Evolutionary conservation across 768 basidiomycete species (phyloP).

Genomic region (Pleurotus cornucopiae): DNA sequence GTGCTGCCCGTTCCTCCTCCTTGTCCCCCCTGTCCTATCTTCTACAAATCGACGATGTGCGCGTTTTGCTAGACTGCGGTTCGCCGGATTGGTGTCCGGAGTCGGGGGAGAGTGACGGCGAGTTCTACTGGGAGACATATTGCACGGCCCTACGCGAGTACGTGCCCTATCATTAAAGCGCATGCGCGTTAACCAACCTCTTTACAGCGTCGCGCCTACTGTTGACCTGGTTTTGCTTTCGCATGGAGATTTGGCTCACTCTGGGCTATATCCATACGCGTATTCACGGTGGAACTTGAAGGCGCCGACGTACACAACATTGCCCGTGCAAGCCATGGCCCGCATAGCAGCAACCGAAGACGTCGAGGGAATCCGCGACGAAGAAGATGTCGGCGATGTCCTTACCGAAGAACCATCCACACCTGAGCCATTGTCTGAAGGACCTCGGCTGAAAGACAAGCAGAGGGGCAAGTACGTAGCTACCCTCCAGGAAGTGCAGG

Average conservation of each 20-base stretch:
- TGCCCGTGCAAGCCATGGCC: constrained; percentile 95
- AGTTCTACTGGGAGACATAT: constrained; percentile 59
- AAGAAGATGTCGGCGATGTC: constrained; percentile 61
- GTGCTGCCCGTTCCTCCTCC: constrained; percentile 65
- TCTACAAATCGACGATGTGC: constrained; percentile 90
- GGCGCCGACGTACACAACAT: constrained; percentile 89
- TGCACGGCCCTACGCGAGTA: constrained; percentile 66
- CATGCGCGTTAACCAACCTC: neutral
- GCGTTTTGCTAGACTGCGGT: constrained; percentile 92
- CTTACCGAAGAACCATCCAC: constrained; percentile 20
- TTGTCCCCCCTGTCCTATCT: constrained; percentile 76
- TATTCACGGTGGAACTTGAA: constrained; percentile 82
- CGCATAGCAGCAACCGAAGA: constrained; percentile 89
- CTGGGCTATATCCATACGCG: constrained; percentile 92
- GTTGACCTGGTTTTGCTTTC: constrained; percentile 91
- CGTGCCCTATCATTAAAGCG: constrained; percentile 19
- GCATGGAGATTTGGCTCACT: constrained; percentile 86
- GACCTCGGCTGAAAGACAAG: constrained; percentile 20
- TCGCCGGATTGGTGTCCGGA: constrained; percentile 84
- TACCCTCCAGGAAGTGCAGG: constrained; percentile 80
- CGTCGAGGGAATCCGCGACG: constrained; percentile 73
- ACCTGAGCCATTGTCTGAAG: constrained; percentile 21
- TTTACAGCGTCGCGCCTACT: constrained; percentile 64
- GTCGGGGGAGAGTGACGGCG: constrained; percentile 24
- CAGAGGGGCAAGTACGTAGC: constrained; percentile 62